phyloP scores from a whole-genome alignment of 306 rosid genomes.

The Ziziphus jujuba region DNA sequence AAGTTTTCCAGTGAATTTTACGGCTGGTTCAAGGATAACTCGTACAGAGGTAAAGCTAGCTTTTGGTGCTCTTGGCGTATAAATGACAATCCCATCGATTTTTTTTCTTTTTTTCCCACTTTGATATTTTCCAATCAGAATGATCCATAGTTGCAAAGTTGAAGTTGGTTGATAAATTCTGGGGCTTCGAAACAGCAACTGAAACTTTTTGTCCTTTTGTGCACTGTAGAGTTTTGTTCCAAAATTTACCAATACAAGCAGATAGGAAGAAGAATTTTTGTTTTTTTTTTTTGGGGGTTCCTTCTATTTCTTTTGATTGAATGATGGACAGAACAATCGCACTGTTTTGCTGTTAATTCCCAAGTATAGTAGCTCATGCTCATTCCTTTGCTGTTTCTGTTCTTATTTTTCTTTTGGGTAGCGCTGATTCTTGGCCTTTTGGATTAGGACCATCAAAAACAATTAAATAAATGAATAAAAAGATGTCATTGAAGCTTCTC shows the following conservation, averaged over 20 bases:
- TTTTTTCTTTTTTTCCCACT: neutral
- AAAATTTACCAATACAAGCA: neutral
- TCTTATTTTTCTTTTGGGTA: neutral
- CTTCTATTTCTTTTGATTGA: too few relatives aligned
- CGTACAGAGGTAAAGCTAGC: conserved; percentile 16
- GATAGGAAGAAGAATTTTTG: neutral
- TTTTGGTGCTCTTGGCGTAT: conserved; percentile 8
- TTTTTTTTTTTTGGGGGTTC: too few relatives aligned
- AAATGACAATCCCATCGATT: conserved; percentile 7
- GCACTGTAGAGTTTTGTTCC: neutral
- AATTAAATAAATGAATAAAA: neutral
- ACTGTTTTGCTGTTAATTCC: conserved; percentile 1
- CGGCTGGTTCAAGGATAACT: conserved; percentile 8
- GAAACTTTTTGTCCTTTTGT: neutral
- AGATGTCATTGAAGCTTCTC: neutral
- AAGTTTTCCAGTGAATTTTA: neutral
- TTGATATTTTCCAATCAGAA: neutral
- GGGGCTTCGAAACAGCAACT: neutral
- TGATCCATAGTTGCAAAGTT: neutral
- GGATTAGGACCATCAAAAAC: neutral
- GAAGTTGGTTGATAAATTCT: neutral
- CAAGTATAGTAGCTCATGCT: too few relatives aligned
- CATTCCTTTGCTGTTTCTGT: neutral
- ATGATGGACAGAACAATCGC: neutral
- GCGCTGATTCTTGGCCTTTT: neutral